Evolutionary conservation across 2,329 filamentous ascomycete species (phyloP).

Genomic region (Colletotrichum liriopes): DNA sequence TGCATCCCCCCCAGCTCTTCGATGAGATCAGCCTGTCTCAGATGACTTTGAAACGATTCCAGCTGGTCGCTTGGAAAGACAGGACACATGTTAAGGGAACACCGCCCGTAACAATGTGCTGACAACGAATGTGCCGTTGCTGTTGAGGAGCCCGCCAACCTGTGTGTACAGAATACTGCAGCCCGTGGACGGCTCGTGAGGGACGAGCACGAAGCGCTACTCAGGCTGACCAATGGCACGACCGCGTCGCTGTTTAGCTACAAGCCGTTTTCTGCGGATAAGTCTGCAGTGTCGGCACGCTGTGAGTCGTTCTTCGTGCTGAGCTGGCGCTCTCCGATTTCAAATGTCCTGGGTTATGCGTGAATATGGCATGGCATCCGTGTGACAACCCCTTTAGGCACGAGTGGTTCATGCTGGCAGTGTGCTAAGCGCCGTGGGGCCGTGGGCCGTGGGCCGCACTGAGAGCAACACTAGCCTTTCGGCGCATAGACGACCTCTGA

Average conservation of each 20-base stretch:
- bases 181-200: background rate
- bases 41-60: constrained; percentile 30
- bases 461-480: too few relatives aligned
- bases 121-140: background rate
- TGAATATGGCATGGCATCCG: too few relatives aligned
- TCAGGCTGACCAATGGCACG: background rate
- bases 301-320: background rate
- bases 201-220: background rate
- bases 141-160: background rate
- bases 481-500: too few relatives aligned
- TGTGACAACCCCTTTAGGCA: too few relatives aligned
- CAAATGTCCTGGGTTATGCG: too few relatives aligned
- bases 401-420: background rate
- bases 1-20: constrained; percentile 7
- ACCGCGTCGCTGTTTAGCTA: background rate
- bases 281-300: background rate
- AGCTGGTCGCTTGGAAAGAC: constrained; percentile 1
- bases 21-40: constrained; percentile 30
- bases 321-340: too few relatives aligned
- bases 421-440: background rate
- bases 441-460: constrained; percentile 1
- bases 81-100: constrained; percentile 15
- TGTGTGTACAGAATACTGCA: background rate
- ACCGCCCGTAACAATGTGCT: constrained; percentile 2
- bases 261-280: background rate